Evolutionary conservation across 1,139 yeast species (phyloP).

Genomic region (Sugiyamaella neomexicana): DNA sequence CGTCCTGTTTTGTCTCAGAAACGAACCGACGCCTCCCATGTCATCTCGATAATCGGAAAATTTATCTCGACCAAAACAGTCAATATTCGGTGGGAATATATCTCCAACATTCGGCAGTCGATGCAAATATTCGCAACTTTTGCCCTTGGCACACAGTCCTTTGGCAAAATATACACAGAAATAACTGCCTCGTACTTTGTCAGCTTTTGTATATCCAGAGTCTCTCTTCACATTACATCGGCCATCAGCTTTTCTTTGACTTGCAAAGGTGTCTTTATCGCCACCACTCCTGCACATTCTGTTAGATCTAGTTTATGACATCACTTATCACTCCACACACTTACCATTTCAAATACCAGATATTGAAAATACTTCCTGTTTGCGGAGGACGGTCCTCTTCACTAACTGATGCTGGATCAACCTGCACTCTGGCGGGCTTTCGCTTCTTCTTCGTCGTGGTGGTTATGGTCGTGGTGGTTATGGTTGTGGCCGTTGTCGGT

Average conservation of each 20-base stretch:
- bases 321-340: background rate
- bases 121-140: slow-evolving; percentile 73
- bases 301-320: slow-evolving; percentile 1
- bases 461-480: background rate
- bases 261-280: slow-evolving; percentile 40
- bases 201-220: slow-evolving; percentile 75
- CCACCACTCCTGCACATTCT: slow-evolving; percentile 40
- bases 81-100: slow-evolving; percentile 60
- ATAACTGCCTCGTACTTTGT: slow-evolving; percentile 47
- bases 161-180: slow-evolving; percentile 85
- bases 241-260: slow-evolving; percentile 49
- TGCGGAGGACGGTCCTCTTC: slow-evolving; percentile 74
- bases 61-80: slow-evolving; percentile 92
- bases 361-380: slow-evolving; percentile 75
- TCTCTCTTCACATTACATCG: slow-evolving; percentile 63
- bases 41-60: slow-evolving; percentile 83
- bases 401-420: slow-evolving; percentile 61
- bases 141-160: slow-evolving; percentile 82
- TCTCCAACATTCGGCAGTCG: slow-evolving; percentile 62
- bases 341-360: slow-evolving; percentile 84
- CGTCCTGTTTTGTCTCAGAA: slow-evolving; percentile 66
- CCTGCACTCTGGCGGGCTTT: slow-evolving; percentile 66
- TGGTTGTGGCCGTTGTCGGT: background rate
- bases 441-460: slow-evolving; percentile 19
- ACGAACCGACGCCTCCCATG: slow-evolving; percentile 94